phyloP scores from a whole-genome alignment of 2,329 filamentous ascomycete species.

The Fonsecaea pedrosoi region DNA sequence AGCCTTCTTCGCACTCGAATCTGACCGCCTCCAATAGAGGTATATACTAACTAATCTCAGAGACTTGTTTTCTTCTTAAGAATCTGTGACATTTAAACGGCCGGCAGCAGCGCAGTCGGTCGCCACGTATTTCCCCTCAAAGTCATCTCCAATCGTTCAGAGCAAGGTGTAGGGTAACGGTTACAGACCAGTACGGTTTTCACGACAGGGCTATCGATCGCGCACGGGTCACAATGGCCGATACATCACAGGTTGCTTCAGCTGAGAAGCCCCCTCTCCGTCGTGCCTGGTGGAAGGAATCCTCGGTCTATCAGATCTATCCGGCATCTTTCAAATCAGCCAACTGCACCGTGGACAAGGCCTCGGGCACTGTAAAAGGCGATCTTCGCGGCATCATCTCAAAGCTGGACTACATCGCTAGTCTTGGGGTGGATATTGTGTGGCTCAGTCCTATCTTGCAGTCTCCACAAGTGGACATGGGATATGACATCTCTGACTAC shows the following conservation, averaged over 20 bases:
- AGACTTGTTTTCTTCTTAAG: background rate
- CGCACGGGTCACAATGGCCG: constrained; percentile 4
- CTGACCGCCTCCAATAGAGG: background rate
- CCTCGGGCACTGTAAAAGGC: constrained; percentile 63
- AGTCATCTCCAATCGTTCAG: background rate
- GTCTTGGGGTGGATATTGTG: constrained; percentile 66
- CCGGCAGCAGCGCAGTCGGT: no score
- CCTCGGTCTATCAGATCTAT: constrained; percentile 66
- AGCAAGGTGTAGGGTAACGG: background rate
- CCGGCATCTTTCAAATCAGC: constrained; percentile 62
- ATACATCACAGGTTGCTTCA: constrained; percentile 11
- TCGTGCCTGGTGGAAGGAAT: constrained; percentile 63
- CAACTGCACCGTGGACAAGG: constrained; percentile 45
- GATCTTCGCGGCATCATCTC: constrained; percentile 71
- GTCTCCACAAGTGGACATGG: constrained; percentile 61
- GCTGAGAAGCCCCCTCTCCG: constrained; percentile 20
- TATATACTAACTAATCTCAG: background rate
- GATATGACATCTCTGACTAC: constrained; percentile 55
- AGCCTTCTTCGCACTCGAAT: background rate
- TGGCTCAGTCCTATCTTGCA: constrained; percentile 63
- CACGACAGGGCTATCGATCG: background rate
- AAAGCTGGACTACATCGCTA: constrained; percentile 68
- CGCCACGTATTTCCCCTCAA: background rate
- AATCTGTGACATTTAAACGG: background rate
- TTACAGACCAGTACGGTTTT: background rate